Base-by-base conservation (phyloP, 2,329 filamentous ascomycete species). In the Didymella pinodella region DNA sequence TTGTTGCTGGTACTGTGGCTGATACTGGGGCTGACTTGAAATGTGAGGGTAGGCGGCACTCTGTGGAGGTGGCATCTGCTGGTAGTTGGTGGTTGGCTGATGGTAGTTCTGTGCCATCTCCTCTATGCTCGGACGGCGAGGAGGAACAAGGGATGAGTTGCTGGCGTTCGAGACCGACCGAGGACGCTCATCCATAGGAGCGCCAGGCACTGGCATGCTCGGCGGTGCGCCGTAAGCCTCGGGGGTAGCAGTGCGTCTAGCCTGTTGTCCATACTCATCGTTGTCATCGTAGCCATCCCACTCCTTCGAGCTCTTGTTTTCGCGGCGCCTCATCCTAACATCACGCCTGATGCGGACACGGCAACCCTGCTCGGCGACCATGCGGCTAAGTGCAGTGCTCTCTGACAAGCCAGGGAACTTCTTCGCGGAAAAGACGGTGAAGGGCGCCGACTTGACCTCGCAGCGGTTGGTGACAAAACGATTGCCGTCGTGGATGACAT, bases 321-420 rank as follows among this genome's bases (percentile, higher is more conserved):
- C 90, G 36, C 92, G 88, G 72, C 92, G 89, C 78, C 93, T 88
- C 91, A 97, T 96, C 57, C 93, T 88, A 7, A 96, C 92, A 79
- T 98, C 95, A 64, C 95, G 91, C 56, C 95, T 88, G 71, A 99
- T 99, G 45, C 95, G 90, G 28, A 99, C 95, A 66, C 94, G 92
- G 77, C 95, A 98, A 58, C 95, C 95, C 79, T 99, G 95, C 77
- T 99, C 94, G 18, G 94, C 93, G 43, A 99, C 93, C 34, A 92
- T 90, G 63, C 93, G 90, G 79, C 93, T 97, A 48, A 98, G 83
- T 12, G 86, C 82, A 0, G 95, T 99, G 80, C 93, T 97, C 77
- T 95, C 92, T 44, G 91, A 90, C 59, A 98, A 82, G 18, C 94
- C 95, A 16, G 95, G 95, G 80, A 99, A 99, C 81, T 97, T 98